Base-by-base conservation (phyloP, 169 alveolate genomes). In the Eimeria mitis region DNA sequence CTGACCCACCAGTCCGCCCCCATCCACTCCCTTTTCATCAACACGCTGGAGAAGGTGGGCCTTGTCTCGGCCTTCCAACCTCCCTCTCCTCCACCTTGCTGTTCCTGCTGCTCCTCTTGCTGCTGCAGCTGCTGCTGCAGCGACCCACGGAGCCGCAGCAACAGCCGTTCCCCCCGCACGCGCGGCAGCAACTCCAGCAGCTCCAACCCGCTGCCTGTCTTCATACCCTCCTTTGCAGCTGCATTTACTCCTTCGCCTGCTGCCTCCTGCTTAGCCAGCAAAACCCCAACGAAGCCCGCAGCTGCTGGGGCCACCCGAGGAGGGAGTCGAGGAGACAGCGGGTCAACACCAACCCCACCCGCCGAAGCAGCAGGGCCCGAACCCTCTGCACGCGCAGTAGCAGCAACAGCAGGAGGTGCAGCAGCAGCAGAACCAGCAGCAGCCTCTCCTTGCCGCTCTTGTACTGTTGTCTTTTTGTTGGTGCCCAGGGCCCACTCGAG, bases 1-100 rank as follows among this genome's bases (percentile, higher is more conserved):
- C 42, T 42, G 75, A 83, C 75, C 90, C 90, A 83, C 90, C 90
- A 83, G 90, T 83, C 90, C 13, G 90, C 90, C n/a, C 76, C 90
- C 44, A 54, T 75, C 90, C 90, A 83, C 31, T 14, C 76, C 47
- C 76, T 37, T 16, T 56, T 56, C 76, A 44, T 83, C 25, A 83
- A 28, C 52, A 83, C 5, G n/a, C 90, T 47, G 31, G 76, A 19
- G 16, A 83, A 83, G 34, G 90, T 83, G 73, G 75, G 68, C 9
- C 11, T 31, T 0, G 90, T 54, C 54, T 83, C 75, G 1, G 76
- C 61, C 40, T 23, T 52, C 47, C 54, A 54, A 34, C 75, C 75
- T 31, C 56, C 90, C 19, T 83, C 75, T 6, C n/a, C 52, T n/a
- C n/a, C n/a, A n/a, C n/a, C n/a, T n/a, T n/a, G n/a, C n/a, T n/a